These are phyloP conservation scores for Silene coronaria DNA, from an alignment of 179 eudicot species.

Conservation along the genomic window DNA sequence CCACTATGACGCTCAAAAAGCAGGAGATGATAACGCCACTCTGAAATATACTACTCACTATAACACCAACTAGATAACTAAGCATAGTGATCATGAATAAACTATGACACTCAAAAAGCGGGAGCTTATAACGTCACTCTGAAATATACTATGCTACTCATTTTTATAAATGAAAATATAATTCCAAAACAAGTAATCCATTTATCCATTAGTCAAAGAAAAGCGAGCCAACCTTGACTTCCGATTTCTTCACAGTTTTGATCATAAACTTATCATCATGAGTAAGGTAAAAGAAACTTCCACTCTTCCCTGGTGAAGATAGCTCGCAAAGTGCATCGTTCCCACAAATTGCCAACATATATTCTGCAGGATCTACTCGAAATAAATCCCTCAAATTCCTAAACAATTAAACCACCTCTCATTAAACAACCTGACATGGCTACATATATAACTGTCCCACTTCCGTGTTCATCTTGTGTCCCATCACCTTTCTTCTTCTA, in stretches of 20 bases:
- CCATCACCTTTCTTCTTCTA: too few species aligned
- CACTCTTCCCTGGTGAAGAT: conserved; percentile 95
- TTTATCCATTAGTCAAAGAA: conserved; percentile 16
- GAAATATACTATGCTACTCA: too few species aligned
- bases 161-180: too few species aligned
- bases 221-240: conserved; percentile 80
- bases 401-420: conserved; percentile 1
- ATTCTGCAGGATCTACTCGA: conserved; percentile 94
- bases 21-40: conserved; percentile 5
- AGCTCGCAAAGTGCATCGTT: conserved; percentile 82
- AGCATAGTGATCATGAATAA: neutral
- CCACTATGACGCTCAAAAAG: conserved; percentile 9
- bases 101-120: conserved; percentile 3
- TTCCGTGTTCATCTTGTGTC: too few species aligned
- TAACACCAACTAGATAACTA: conserved; percentile 22
- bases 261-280: conserved; percentile 97
- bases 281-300: conserved; percentile 85
- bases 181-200: too few species aligned
- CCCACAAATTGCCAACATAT: conserved; percentile 91
- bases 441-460: too few species aligned
- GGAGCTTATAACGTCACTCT: conserved; percentile 4
- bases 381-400: conserved; percentile 83
- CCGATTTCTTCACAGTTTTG: conserved; percentile 93
- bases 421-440: neutral
- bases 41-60: neutral